Evolutionary conservation across 1,284 basidiomycete species (phyloP).

Genomic region (Trichosporon asahii): DNA sequence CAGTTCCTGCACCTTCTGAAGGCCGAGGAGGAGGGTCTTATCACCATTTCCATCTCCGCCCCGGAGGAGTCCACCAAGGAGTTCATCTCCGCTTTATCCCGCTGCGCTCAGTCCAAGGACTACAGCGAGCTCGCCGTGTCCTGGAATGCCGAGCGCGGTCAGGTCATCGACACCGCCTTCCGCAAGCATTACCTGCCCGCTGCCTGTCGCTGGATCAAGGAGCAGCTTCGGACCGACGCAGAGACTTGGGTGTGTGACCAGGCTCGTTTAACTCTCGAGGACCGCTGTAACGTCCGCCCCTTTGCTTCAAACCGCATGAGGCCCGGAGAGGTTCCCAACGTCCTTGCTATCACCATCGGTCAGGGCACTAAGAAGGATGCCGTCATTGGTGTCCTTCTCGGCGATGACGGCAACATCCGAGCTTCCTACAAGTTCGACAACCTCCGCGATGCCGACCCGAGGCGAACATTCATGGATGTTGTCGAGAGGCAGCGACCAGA

Average conservation of each 20-base stretch:
- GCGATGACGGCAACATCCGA: conserved; percentile 81
- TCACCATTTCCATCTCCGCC: conserved; percentile 71
- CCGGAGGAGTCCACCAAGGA: conserved; percentile 58
- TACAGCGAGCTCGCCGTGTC: conserved; percentile 77
- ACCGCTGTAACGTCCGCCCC: conserved; percentile 60
- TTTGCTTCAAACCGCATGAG: conserved; percentile 63
- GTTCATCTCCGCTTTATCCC: conserved; percentile 66
- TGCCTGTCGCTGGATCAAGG: conserved; percentile 80
- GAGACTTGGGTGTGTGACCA: conserved; percentile 71
- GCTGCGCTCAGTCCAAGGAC: conserved; percentile 79
- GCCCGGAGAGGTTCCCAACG: conserved; percentile 71
- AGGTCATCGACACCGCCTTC: conserved; percentile 73
- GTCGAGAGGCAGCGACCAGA: conserved; percentile 78
- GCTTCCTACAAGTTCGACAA: conserved; percentile 88
- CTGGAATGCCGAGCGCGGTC: conserved; percentile 88
- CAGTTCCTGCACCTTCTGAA: conserved; percentile 89
- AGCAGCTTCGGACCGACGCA: conserved; percentile 83
- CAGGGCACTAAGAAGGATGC: conserved; percentile 90
- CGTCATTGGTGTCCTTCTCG: conserved; percentile 78
- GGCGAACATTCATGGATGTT: conserved; percentile 70
- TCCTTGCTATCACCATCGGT: conserved; percentile 91
- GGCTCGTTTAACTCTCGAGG: conserved; percentile 27
- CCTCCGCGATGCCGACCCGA: conserved; percentile 62
- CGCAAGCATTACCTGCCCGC: conserved; percentile 71
- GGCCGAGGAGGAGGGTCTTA: conserved; percentile 83